A percentile compares a stretch with the other conserved stretches of the same genome.
Conservation (phyloP, 306 rosid genomes). For the Sophora flavescens region DNA sequence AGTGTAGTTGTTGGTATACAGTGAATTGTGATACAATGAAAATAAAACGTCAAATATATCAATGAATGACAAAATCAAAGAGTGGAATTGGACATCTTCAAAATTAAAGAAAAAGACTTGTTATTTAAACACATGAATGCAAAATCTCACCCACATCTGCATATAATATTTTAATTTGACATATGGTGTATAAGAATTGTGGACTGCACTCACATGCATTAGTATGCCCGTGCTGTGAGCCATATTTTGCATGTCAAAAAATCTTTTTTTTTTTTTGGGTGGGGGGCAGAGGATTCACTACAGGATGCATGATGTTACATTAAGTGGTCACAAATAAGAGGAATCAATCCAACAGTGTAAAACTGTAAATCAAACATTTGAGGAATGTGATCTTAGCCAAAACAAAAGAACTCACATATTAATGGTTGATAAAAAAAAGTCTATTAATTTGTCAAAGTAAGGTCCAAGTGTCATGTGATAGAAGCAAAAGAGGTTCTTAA, state of each 20-base stretch:
- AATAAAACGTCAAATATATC: background rate
- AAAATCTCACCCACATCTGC: too few species aligned
- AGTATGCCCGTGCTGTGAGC: too few species aligned
- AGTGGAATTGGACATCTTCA: background rate
- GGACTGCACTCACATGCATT: background rate
- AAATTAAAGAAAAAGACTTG: background rate
- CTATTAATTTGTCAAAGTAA: background rate
- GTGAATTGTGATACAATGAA: background rate
- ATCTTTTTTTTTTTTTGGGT: too few species aligned
- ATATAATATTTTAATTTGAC: too few species aligned
- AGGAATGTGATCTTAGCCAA: background rate
- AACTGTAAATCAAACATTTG: background rate
- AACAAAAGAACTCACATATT: slow-evolving; percentile 6
- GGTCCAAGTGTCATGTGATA: too few species aligned
- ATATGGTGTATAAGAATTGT: too few species aligned
- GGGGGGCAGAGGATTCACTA: background rate
- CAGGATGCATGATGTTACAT: background rate
- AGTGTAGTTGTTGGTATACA: background rate
- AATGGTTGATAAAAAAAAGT: background rate
- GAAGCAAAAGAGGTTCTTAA: too few species aligned
- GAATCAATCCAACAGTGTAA: background rate
- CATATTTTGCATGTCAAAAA: too few species aligned
- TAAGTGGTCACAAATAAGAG: background rate
- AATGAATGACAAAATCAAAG: slow-evolving; percentile 4
- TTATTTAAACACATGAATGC: background rate